Evolutionary conservation across 2,329 filamentous ascomycete genomes (phyloP), one percentile per base, ranked within the genome.

Genomic region (Paraphoma chrysanthemicola): DNA sequence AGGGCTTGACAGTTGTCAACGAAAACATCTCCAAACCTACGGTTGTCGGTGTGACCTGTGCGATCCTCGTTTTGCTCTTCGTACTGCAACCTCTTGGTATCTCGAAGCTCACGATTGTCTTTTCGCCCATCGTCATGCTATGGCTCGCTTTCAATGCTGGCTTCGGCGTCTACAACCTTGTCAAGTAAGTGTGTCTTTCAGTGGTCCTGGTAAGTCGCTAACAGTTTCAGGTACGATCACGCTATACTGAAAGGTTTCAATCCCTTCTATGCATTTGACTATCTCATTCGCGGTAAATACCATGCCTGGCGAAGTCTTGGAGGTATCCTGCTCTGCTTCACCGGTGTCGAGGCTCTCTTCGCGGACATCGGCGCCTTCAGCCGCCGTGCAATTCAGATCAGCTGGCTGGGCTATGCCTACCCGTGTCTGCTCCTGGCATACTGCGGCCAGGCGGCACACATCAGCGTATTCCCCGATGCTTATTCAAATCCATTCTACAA

Each of bases 321-420:
- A n/a, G 90, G 90, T 4, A 85, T 93, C 17, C 75, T 93, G 2
- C 83, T 93, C 9, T 85, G 88, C 2, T 93, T 93, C 67, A 93
- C 90, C 1, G 90, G 74, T 43, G 88, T 91, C n/a, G 90, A 93
- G 71, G 89, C 90, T 1, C 80, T 93, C 1, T 93, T 92, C 69
- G 90, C 90, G 3, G 90, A 93, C 66, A 80, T 93, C 6, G 90
- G 90, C 33, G 90, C 90, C 18, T 93, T 93, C 73, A 86, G 84
- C 72, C 82, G 85, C 48, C 65, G 57, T 18, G 89, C 90, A 0
- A 87, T 93, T 49, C 90, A 91, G 69, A 80, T 93, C 14, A 89
- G 85, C 43, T 93, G 90, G 90, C 78, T 92, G 4, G 80, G 81
- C 49, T 87, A 87, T 63, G 84, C 85, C 2, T 90, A 87, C 59